Evolutionary conservation across 805 yeast species (phyloP).

Genomic region (Candida insectorum): DNA sequence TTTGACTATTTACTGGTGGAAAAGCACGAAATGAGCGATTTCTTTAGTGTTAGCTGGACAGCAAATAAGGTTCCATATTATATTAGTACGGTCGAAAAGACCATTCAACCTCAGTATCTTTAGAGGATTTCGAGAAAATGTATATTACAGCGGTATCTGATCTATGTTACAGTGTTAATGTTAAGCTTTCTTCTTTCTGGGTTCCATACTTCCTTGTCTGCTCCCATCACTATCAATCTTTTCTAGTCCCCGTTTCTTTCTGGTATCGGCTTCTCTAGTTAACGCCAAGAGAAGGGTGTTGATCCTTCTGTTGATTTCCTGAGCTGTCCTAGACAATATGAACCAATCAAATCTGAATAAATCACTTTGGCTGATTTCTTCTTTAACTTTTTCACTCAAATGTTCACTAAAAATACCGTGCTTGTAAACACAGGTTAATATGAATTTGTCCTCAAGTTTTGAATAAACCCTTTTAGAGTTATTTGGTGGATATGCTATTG

Average conservation of each 20-base stretch:
- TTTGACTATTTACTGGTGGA: slow-evolving; percentile 64
- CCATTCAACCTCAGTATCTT: slow-evolving; percentile 33
- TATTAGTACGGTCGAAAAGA: slow-evolving; percentile 61
- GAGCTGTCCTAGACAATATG: slow-evolving; percentile 65
- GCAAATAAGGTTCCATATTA: slow-evolving; percentile 77
- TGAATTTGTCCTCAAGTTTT: slow-evolving; percentile 65
- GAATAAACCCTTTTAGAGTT: slow-evolving; percentile 74
- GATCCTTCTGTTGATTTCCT: slow-evolving; percentile 67
- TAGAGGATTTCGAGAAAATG: slow-evolving; percentile 2
- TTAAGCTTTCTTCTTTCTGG: too few species aligned
- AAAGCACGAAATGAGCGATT: slow-evolving; percentile 55
- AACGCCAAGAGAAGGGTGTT: slow-evolving; percentile 65
- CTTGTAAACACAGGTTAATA: slow-evolving; percentile 58
- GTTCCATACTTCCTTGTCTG: slow-evolving; percentile 36
- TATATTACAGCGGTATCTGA: slow-evolving; percentile 3
- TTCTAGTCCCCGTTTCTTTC: slow-evolving; percentile 39
- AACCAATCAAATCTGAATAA: slow-evolving; percentile 73
- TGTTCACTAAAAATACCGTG: slow-evolving; percentile 60
- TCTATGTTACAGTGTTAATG: too few species aligned
- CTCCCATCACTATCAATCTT: slow-evolving; percentile 15
- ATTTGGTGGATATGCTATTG: slow-evolving; percentile 76
- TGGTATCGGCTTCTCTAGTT: slow-evolving; percentile 57
- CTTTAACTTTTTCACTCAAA: slow-evolving; percentile 61
- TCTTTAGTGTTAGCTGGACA: slow-evolving; percentile 87
- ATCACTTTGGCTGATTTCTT: slow-evolving; percentile 57